These are phyloP conservation scores for Termitomyces sp. DNA, from an alignment of 768 basidiomycete species.

Conservation along the genomic window DNA sequence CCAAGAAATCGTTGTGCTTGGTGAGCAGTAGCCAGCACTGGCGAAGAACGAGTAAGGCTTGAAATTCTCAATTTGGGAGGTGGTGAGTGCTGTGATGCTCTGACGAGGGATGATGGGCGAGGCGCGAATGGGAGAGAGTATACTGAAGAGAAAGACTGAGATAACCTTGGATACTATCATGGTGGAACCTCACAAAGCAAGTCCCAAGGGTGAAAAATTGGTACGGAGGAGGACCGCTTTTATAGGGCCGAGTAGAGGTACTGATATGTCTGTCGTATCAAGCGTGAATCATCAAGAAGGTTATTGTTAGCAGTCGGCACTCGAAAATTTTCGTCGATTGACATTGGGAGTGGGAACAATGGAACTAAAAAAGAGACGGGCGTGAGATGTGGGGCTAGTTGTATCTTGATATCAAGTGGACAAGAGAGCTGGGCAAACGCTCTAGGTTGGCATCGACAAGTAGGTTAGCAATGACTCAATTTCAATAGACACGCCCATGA, in stretches of 20 bases:
- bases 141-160: neutral
- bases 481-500: too few relatives aligned
- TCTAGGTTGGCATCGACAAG: too few relatives aligned
- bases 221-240: neutral
- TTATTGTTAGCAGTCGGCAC: neutral
- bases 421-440: too few relatives aligned
- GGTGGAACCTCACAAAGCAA: neutral
- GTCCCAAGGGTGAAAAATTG: neutral
- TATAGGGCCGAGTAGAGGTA: neutral
- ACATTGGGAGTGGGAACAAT: too few relatives aligned
- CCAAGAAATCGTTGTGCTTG: slow-evolving; percentile 35
- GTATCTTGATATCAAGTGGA: too few relatives aligned
- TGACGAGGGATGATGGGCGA: slow-evolving; percentile 9
- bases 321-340: neutral
- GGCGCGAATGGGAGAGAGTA: neutral
- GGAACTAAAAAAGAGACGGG: too few relatives aligned
- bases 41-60: slow-evolving; percentile 38
- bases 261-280: too few relatives aligned
- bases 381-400: too few relatives aligned
- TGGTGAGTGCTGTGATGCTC: slow-evolving; percentile 24
- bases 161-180: neutral
- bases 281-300: neutral
- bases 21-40: slow-evolving; percentile 34
- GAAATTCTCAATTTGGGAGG: slow-evolving; percentile 28
- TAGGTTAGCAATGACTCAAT: too few relatives aligned